Base-by-base conservation (phyloP, 768 basidiomycete genomes). In the Tricholoma bakamatsutake region DNA sequence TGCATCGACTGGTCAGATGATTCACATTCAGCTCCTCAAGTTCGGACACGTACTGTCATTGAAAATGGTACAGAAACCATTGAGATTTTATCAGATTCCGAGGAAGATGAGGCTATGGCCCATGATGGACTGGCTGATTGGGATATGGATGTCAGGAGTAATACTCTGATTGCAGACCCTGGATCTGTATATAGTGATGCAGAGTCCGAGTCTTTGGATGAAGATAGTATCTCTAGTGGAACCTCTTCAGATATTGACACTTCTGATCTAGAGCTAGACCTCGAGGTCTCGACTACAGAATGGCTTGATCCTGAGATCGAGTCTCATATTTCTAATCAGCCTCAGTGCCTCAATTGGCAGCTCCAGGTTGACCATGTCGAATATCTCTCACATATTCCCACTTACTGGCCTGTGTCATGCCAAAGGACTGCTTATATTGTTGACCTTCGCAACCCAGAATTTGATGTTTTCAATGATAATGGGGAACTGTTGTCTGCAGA, bases 301-400 rank as follows among this genome's bases (percentile, higher is more conserved):
- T 56, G 50, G 55, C 47, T 49, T 30, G 42, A 55, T 40, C 10
- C 49, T 10, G n/a, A 39, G 7, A 50, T 56, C 17, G 42, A 42
- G 1, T 56, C 48, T 17, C 35, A 17, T 1, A 24, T 56, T n/a
- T 39, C 50, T 9, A 6, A 31, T 28, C 27, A 43, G 15, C 49
- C 24, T 15, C 18, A 31, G 2, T 5, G 43, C n/a, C 45, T 66
- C 5, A 62, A 61, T 1, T 10, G 28, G 27, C 50, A 57, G 10
- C 46, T 57, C 4, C 56, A 18, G 1, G 63, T 66, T 3, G 45
- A 60, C 27, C 53, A 35, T 40, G 18, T 64, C 12, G 61, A 66
- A 40, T 62, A 58, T 49, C 39, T 60, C 11, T 33, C 52, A 11
- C 28, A 55, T 10, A 47, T 55, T 17, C 46, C 46, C 13, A 12